These are phyloP conservation scores for Fusarium musae DNA, from an alignment of 2,329 filamentous ascomycete species.

Conservation along the genomic window DNA sequence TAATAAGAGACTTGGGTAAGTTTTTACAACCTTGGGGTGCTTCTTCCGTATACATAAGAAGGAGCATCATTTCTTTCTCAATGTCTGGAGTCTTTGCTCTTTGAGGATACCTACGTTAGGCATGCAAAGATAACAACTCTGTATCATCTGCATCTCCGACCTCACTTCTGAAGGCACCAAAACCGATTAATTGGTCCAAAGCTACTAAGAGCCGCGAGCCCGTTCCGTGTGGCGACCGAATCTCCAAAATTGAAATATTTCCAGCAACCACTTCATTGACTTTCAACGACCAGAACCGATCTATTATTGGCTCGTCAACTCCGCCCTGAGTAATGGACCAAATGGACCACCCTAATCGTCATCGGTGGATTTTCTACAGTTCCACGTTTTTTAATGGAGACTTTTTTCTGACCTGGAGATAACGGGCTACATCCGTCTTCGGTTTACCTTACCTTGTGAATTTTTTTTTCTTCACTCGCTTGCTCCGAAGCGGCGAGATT, in stretches of 20 bases:
- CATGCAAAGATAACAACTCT: constrained; percentile 4
- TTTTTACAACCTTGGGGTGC: background rate
- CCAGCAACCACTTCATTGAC: background rate
- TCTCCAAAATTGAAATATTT: constrained; percentile 3
- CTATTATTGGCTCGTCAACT: constrained; percentile 14
- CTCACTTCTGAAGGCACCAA: constrained; percentile 4
- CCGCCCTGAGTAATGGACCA: constrained; percentile 29
- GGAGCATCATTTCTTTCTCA: too few relatives aligned
- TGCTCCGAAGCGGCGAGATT: constrained; percentile 3
- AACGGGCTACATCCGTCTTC: constrained; percentile 7
- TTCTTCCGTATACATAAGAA: background rate
- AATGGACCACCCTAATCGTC: constrained; percentile 29
- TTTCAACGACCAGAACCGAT: background rate
- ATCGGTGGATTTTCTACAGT: constrained; percentile 34
- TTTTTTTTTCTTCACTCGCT: background rate
- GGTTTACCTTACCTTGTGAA: background rate
- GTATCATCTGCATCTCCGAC: constrained; percentile 11
- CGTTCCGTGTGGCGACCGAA: constrained; percentile 23
- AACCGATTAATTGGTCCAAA: constrained; percentile 1
- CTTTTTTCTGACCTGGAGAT: constrained; percentile 6
- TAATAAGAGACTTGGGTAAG: too few relatives aligned
- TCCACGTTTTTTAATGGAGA: constrained; percentile 1
- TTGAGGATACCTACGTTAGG: background rate
- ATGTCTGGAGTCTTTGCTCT: background rate
- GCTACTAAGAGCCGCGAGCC: background rate